These are phyloP conservation scores for Vitis hybrid DNA, from an alignment of 177 flowering plant species.

Conservation along the genomic window DNA sequence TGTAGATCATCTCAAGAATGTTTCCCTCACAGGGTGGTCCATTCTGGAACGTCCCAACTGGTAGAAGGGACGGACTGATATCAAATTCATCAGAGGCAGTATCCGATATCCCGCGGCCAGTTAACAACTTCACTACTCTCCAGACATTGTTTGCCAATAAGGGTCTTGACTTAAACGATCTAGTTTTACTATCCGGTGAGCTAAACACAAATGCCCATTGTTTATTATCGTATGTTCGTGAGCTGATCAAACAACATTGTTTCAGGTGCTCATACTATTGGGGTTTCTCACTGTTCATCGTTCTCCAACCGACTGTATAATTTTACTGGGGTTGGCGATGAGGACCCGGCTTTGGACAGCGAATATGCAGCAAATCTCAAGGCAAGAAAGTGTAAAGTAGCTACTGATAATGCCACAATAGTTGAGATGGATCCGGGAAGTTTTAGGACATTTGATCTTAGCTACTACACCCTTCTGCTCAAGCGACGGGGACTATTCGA, in stretches of 20 bases:
- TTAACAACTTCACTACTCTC: constrained; percentile 48
- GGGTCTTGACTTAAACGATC: constrained; percentile 56
- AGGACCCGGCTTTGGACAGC: constrained; percentile 73
- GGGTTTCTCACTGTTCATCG: constrained; percentile 56
- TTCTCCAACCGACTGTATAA: constrained; percentile 71
- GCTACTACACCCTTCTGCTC: constrained; percentile 52
- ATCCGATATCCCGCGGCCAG: constrained; percentile 53
- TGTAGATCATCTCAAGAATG: no score
- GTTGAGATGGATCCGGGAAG: constrained; percentile 95
- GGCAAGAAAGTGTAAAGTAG: constrained; percentile 45
- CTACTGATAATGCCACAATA: constrained; percentile 43
- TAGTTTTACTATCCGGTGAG: constrained; percentile 68
- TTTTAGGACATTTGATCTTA: constrained; percentile 57
- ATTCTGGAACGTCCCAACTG: constrained; percentile 65
- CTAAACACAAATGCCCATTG: no score
- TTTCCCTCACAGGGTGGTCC: constrained; percentile 62
- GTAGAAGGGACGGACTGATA: constrained; percentile 65
- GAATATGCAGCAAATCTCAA: constrained; percentile 62
- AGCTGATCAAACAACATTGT: not conserved
- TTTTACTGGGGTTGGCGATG: constrained; percentile 72
- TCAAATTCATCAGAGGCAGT: constrained; percentile 51
- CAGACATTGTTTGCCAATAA: constrained; percentile 37
- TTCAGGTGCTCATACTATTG: constrained; percentile 89
- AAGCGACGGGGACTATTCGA: constrained; percentile 75
- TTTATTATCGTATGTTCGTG: not conserved